Base-by-base conservation (phyloP, 805 yeast species). In the Gaillardinia entomophila region DNA sequence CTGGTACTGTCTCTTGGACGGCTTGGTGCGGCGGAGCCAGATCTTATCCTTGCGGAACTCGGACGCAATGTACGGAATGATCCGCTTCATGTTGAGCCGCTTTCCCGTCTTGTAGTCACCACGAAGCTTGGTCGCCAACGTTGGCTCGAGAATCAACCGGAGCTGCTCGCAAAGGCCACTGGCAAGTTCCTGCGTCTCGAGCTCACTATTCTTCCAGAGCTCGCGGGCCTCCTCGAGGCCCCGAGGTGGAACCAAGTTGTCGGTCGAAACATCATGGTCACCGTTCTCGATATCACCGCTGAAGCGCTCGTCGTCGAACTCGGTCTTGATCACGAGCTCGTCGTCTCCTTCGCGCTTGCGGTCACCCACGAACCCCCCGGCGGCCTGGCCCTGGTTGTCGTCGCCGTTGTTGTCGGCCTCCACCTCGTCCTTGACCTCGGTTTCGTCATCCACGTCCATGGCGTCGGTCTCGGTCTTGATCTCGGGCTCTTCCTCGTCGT, bases 51-150 rank as follows among this genome's bases (percentile, higher is more conserved):
- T 92, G 51, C 95, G 79, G 75, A 87, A 92, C 50, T 88, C 95
- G 24, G 96, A 85, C 1, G 99, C 99, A 66, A 92, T 92, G 58
- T 90, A 92, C 5, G 97, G 95, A 50, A 92, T 92, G 49, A 92
- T 92, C 45, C 97, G 73, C 68, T 90, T 92, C 97, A 92, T 89
- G 60, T 92, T 92, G 49, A 92, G 73, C 45, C 98, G 73, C 57
- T 92, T 92, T 57, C 99, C 99, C 2, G 97, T 89, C 60, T 89
- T 88, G 62, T 87, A 92, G 55, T 92, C 98, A 52, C 99, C 99
- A 41, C 75, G 78, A 36, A 92, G 67, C 55, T 92, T 92, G 3
- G 97, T 90, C n/a, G 97, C 94, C 38, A 85, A 66, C 0, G 98
- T 92, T 4, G 99, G 99, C 55, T 89, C 97, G 42, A 92, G 66